phyloP scores from a whole-genome alignment of 2,329 filamentous ascomycete genomes.

The Alternaria ventricosa region DNA sequence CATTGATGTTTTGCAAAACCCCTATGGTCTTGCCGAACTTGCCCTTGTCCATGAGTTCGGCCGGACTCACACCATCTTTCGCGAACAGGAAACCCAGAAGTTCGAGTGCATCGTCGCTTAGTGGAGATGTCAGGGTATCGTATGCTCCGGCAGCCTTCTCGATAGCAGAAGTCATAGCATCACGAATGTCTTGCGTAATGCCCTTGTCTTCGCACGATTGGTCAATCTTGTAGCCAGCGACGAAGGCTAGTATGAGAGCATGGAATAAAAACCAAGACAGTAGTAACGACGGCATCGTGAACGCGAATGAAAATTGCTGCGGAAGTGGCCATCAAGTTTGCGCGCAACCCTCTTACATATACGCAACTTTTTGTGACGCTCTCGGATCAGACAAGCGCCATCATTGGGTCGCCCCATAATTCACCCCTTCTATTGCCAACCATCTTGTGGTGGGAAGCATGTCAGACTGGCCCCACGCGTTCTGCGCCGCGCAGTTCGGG shows the following conservation, averaged over 20 bases:
- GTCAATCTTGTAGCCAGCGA: conserved; percentile 10
- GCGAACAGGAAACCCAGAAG: conserved; percentile 11
- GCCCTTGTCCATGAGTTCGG: background rate
- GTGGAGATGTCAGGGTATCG: background rate
- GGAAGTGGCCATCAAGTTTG: too few relatives aligned
- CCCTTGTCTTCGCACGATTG: conserved; percentile 9
- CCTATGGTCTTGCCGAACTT: background rate
- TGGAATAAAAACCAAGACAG: background rate
- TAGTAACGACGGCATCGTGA: background rate
- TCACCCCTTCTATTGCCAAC: too few relatives aligned
- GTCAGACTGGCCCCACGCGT: too few relatives aligned
- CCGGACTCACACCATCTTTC: background rate
- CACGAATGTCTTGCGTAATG: conserved; percentile 5
- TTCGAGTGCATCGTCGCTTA: background rate
- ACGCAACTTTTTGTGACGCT: too few relatives aligned
- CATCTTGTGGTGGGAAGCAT: too few relatives aligned
- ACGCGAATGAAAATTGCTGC: background rate
- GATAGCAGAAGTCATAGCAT: conserved; percentile 12
- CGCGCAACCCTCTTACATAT: too few relatives aligned
- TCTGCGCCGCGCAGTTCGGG: too few relatives aligned
- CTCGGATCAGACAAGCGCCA: too few relatives aligned
- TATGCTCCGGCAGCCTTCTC: conserved; percentile 12
- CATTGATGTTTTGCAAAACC: background rate
- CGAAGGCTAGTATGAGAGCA: background rate
- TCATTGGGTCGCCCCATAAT: too few relatives aligned